Evolutionary conservation across 768 basidiomycete species (phyloP).

Genomic region (Pleurotus citrinopileatus): DNA sequence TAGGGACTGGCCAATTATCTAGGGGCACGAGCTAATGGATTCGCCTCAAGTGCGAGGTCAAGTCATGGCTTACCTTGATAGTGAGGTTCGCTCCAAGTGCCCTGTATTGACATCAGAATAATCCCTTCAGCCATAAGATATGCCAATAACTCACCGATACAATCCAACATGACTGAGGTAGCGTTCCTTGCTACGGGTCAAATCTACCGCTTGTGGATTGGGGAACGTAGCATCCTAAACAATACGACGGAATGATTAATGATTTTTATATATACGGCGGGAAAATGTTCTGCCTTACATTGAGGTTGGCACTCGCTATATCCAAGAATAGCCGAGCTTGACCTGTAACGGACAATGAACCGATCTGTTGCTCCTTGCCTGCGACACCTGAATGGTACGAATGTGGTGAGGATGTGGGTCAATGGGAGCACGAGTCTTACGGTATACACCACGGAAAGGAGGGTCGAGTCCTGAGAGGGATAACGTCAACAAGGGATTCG

Average conservation of each 20-base stretch:
- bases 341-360: slow-evolving; percentile 38
- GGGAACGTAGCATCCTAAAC: slow-evolving; percentile 47
- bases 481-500: slow-evolving; percentile 3
- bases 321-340: slow-evolving; percentile 62
- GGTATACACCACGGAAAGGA: slow-evolving; percentile 66
- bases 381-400: slow-evolving; percentile 37
- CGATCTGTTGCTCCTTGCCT: slow-evolving; percentile 40
- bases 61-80: slow-evolving; percentile 11
- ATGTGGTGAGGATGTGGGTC: neutral
- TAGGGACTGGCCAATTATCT: slow-evolving; percentile 62
- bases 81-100: neutral
- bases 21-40: slow-evolving; percentile 18
- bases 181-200: slow-evolving; percentile 41
- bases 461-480: slow-evolving; percentile 63
- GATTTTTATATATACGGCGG: too few relatives aligned
- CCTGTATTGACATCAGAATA: slow-evolving; percentile 23
- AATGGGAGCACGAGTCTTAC: slow-evolving; percentile 33
- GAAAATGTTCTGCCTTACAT: too few relatives aligned
- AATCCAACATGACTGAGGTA: slow-evolving; percentile 47
- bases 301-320: slow-evolving; percentile 49
- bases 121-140: neutral
- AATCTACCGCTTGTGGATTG: slow-evolving; percentile 41
- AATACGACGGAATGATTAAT: neutral
- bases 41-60: slow-evolving; percentile 26
- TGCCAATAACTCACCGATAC: slow-evolving; percentile 30